Evolutionary conservation across 805 yeast species (phyloP).

Genomic region (Candida alai): DNA sequence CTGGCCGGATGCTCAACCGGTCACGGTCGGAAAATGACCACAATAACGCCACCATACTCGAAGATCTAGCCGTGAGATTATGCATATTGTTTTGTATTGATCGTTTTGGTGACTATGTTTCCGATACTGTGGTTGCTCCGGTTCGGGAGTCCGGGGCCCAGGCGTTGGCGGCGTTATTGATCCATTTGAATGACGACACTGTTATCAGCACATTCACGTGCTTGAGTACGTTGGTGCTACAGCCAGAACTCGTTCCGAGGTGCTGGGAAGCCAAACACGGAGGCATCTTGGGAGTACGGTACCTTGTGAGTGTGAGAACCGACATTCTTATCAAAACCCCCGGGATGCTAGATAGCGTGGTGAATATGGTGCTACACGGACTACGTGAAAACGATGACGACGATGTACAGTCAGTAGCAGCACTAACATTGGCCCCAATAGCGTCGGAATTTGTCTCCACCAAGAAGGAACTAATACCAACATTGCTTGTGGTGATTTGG

Average conservation of each 20-base stretch:
- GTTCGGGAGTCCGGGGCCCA: constrained; percentile 97
- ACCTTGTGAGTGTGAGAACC: constrained; percentile 85
- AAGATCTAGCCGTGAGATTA: constrained; percentile 82
- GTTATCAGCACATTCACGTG: constrained; percentile 62
- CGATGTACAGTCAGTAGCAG: constrained; percentile 96
- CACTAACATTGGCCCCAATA: constrained; percentile 87
- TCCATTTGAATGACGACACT: constrained; percentile 62
- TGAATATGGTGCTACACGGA: constrained; percentile 84
- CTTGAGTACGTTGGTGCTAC: constrained; percentile 67
- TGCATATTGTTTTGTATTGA: constrained; percentile 88
- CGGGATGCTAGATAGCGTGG: constrained; percentile 62
- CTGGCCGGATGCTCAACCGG: constrained; percentile 74
- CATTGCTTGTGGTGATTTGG: constrained; percentile 77
- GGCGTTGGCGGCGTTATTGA: constrained; percentile 79
- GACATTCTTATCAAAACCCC: constrained; percentile 64
- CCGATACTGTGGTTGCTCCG: constrained; percentile 97
- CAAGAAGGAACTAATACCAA: constrained; percentile 46
- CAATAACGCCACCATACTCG: constrained; percentile 67
- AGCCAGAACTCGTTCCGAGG: constrained; percentile 44
- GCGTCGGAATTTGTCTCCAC: constrained; percentile 79
- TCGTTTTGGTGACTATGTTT: constrained; percentile 93
- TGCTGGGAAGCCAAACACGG: constrained; percentile 99
- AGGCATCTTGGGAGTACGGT: constrained; percentile 89
- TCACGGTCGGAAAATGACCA: constrained; percentile 56
- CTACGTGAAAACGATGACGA: constrained; percentile 67